Evolutionary conservation across 2,329 filamentous ascomycete species (phyloP), one percentile per base, ranked within the genome.

Genomic region (Phaeomoniella chlamydospora): DNA sequence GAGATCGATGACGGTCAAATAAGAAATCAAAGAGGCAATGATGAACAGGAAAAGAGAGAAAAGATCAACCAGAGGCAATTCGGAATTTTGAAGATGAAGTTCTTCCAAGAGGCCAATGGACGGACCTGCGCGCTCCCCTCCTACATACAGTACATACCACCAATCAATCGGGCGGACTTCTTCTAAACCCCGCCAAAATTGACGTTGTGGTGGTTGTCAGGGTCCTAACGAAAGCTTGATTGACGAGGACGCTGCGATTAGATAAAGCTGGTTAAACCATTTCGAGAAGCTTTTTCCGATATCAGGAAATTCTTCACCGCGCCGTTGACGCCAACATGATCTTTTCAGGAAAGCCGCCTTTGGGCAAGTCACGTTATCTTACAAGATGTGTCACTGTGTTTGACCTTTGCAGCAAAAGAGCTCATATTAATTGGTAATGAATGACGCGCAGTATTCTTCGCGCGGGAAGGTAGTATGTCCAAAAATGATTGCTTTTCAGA

Each of bases 251-350:
- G 22, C 32, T 34, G 32, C 29, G 29, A 4, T 4, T 6, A 33
- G 17, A n/a, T 17, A 19, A 14, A 18, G 32, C 29, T 19, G 4
- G n/a, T 18, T 11, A 22, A 36, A 13, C 33, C 13, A n/a, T n/a
- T 26, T 6, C 16, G 13, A n/a, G 15, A 31, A 13, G 34, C 19
- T 29, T n/a, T 29, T 22, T 17, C 34, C 15, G 12, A 10, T 19
- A n/a, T n/a, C n/a, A n/a, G n/a, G n/a, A n/a, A n/a, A n/a, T n/a
- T 39, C 29, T 14, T 35, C 18, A 29, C 16, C 16, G 12, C 17
- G 29, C 32, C 33, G n/a, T 50, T 42, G 39, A 13, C 35, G 22
- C 22, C 22, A 26, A n/a, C n/a, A n/a, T n/a, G n/a, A n/a, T n/a
- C n/a, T n/a, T n/a, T n/a, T n/a, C n/a, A n/a, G n/a, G n/a, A n/a